Evolutionary conservation across 2,329 filamentous ascomycete genomes (phyloP).

Genomic region (Ascosphaera apis): DNA sequence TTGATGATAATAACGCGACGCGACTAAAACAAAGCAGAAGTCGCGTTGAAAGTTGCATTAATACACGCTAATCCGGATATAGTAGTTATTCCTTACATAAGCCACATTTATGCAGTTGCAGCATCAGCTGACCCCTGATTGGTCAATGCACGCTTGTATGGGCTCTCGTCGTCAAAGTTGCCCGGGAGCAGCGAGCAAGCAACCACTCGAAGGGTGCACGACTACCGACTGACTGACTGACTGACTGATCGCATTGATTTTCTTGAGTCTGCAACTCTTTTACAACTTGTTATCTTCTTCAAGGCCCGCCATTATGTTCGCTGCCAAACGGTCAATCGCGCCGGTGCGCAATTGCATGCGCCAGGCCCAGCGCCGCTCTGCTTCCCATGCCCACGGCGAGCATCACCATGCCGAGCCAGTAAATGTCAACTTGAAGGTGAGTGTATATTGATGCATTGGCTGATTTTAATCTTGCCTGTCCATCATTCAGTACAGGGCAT

Average conservation of each 20-base stretch:
- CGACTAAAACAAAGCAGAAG: neutral
- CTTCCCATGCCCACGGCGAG: slow-evolving; percentile 15
- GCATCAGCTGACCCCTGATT: slow-evolving; percentile 10
- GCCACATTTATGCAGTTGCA: slow-evolving; percentile 6
- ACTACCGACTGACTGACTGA: neutral
- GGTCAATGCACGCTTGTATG: slow-evolving; percentile 8
- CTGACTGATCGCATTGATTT: neutral
- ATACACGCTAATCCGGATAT: neutral
- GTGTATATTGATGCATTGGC: neutral
- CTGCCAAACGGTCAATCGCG: slow-evolving; percentile 18
- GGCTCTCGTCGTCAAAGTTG: slow-evolving; percentile 13
- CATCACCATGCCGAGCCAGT: slow-evolving; percentile 18
- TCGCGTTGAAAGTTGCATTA: neutral
- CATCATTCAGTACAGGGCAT: too few relatives aligned
- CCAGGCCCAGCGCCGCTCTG: slow-evolving; percentile 22
- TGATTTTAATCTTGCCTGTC: too few relatives aligned
- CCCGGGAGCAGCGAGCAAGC: slow-evolving; percentile 16
- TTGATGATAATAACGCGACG: slow-evolving; percentile 1
- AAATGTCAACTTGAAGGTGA: slow-evolving; percentile 10
- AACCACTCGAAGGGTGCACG: slow-evolving; percentile 9
- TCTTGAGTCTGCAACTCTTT: too few relatives aligned
- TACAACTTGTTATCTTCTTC: too few relatives aligned
- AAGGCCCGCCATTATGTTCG: slow-evolving; percentile 21
- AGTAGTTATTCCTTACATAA: neutral
- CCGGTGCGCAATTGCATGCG: slow-evolving; percentile 16